These are phyloP conservation scores for Talaromyces sp. DNA, from an alignment of 2,329 filamentous ascomycete genomes.

Conservation along the genomic window DNA sequence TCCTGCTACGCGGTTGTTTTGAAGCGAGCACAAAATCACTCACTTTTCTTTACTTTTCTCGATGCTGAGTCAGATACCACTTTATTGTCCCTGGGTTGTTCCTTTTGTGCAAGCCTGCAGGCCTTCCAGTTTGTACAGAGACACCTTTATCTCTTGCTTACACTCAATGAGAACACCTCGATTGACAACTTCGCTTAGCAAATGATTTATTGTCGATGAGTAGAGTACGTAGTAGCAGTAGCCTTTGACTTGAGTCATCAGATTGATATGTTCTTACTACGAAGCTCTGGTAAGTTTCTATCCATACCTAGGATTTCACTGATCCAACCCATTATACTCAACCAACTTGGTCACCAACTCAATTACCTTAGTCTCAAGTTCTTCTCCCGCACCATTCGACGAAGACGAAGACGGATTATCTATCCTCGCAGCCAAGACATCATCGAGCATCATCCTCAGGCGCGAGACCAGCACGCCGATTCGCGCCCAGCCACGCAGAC, in stretches of 20 bases:
- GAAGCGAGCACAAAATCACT: slow-evolving; percentile 9
- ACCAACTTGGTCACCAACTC: slow-evolving; percentile 75
- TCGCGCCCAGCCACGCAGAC: slow-evolving; percentile 84
- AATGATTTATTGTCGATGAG: not conserved
- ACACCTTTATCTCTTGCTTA: not conserved
- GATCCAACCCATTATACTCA: slow-evolving; percentile 83
- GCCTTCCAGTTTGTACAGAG: not conserved
- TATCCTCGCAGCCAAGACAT: slow-evolving; percentile 75
- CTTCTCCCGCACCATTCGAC: not conserved
- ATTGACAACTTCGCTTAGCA: not conserved
- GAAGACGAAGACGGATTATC: slow-evolving; percentile 59
- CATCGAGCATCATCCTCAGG: slow-evolving; percentile 81
- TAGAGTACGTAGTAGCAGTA: not conserved
- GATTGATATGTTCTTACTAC: not conserved
- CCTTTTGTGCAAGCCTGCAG: slow-evolving; percentile 3
- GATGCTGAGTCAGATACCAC: slow-evolving; percentile 25
- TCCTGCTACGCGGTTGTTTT: slow-evolving; percentile 9
- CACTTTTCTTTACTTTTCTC: slow-evolving; percentile 18
- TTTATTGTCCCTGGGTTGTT: slow-evolving; percentile 22
- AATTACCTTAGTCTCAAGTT: slow-evolving; percentile 57
- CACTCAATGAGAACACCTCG: slow-evolving; percentile 3
- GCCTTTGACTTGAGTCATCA: not conserved
- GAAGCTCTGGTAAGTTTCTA: not conserved
- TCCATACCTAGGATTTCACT: slow-evolving; percentile 26
- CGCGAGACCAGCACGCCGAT: slow-evolving; percentile 87